phyloP scores from a whole-genome alignment of 177 flowering plant species.

The Vitis hybrid region DNA sequence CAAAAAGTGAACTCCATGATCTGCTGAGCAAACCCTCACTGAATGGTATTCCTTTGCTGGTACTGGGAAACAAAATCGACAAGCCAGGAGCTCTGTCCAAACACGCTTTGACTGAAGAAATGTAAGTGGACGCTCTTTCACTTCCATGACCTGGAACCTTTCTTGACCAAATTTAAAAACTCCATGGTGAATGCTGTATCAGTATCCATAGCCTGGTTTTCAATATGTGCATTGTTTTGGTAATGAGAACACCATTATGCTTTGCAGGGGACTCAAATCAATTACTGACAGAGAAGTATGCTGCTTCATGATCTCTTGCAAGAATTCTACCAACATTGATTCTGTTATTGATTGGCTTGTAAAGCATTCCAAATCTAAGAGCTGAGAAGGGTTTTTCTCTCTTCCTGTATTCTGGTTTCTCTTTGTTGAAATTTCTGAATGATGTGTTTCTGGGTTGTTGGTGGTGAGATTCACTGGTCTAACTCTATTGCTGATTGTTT shows the following conservation, averaged over 20 bases:
- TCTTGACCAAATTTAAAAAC: too few species aligned
- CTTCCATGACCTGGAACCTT: neutral
- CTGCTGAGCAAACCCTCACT: constrained; percentile 43
- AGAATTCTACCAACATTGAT: constrained; percentile 50
- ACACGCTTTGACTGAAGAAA: constrained; percentile 40
- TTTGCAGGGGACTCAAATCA: constrained; percentile 41
- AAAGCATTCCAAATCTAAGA: constrained; percentile 48
- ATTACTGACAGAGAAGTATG: constrained; percentile 50
- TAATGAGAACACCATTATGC: neutral
- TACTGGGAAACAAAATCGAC: constrained; percentile 50
- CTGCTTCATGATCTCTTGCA: constrained; percentile 52
- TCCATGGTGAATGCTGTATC: too few species aligned
- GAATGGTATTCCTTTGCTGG: constrained; percentile 46
- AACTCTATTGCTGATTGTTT: constrained; percentile 11
- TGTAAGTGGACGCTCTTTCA: constrained; percentile 23
- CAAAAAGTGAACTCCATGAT: constrained; percentile 50
- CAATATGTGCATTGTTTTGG: neutral
- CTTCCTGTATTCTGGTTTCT: neutral
- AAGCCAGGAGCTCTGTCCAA: constrained; percentile 42
- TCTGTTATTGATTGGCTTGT: constrained; percentile 50
- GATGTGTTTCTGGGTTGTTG: neutral
- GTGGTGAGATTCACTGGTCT: constrained; percentile 4
- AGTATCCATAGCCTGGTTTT: neutral
- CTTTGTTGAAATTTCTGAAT: neutral
- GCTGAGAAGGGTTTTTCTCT: constrained; percentile 6